phyloP scores from a whole-genome alignment of 1,284 basidiomycete genomes.

The Ganoderma sinense region DNA sequence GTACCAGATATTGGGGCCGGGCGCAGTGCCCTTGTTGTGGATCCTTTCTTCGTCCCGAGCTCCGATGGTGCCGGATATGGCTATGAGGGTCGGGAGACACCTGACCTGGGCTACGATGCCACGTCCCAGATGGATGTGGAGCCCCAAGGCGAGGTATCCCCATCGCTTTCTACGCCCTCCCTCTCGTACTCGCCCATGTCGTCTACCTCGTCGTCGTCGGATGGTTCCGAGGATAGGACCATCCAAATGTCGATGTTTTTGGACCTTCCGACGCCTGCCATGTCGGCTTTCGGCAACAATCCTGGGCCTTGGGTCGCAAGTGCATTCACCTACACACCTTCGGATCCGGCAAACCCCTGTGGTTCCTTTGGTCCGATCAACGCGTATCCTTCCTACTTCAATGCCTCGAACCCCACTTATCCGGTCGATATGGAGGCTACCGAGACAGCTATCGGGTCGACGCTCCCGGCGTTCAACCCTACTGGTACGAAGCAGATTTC shows the following conservation, averaged over 20 bases:
- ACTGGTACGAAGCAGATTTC: slow-evolving; percentile 12
- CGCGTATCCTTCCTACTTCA: slow-evolving; percentile 8
- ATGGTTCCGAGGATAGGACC: slow-evolving; percentile 42
- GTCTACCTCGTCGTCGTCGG: slow-evolving; percentile 39
- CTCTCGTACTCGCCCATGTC: slow-evolving; percentile 42
- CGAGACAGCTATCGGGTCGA: slow-evolving; percentile 12
- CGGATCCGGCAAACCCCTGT: slow-evolving; percentile 26
- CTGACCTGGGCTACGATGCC: slow-evolving; percentile 20
- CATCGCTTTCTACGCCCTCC: slow-evolving; percentile 38
- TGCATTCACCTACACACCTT: slow-evolving; percentile 16
- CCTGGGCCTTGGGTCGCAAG: slow-evolving; percentile 28
- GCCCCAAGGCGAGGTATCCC: slow-evolving; percentile 32
- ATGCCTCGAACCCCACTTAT: slow-evolving; percentile 12
- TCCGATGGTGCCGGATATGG: slow-evolving; percentile 4
- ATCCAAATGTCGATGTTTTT: slow-evolving; percentile 40
- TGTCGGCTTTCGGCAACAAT: slow-evolving; percentile 27
- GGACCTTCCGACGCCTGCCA: slow-evolving; percentile 35
- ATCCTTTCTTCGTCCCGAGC: slow-evolving; percentile 4
- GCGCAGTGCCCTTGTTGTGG: slow-evolving; percentile 10
- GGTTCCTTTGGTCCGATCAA: slow-evolving; percentile 7
- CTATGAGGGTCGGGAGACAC: slow-evolving; percentile 21
- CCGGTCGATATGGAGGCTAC: slow-evolving; percentile 12
- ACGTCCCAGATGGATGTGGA: slow-evolving; percentile 22
- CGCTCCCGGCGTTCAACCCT: slow-evolving; percentile 16
- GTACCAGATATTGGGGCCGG: slow-evolving; percentile 28